phyloP scores from a whole-genome alignment of 1,284 basidiomycete genomes.

The Apiotrichum sp. region DNA sequence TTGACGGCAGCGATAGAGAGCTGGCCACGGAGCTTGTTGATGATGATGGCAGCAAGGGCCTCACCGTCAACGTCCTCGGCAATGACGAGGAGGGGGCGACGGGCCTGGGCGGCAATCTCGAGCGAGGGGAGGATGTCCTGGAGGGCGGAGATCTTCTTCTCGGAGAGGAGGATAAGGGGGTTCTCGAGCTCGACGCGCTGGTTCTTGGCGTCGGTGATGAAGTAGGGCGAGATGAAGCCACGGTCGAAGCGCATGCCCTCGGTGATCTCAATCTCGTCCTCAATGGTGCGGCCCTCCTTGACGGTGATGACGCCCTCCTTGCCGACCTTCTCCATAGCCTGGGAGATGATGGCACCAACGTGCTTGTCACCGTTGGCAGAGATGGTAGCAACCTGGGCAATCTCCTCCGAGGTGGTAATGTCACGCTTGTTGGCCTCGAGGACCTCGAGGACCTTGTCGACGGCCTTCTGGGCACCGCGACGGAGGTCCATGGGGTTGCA shows the following conservation, averaged over 20 bases:
- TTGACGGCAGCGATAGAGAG: constrained; percentile 89
- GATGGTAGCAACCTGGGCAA: constrained; percentile 92
- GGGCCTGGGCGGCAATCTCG: constrained; percentile 82
- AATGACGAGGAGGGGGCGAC: constrained; percentile 90
- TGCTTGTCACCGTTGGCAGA: constrained; percentile 95
- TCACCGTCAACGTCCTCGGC: constrained; percentile 98
- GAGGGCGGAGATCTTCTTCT: constrained; percentile 95
- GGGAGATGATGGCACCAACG: constrained; percentile 93
- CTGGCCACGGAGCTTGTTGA: constrained; percentile 98
- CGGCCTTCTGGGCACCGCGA: constrained; percentile 90
- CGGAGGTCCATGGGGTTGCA: constrained; percentile 99
- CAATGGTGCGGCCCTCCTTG: constrained; percentile 95
- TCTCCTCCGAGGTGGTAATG: constrained; percentile 95
- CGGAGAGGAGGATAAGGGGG: constrained; percentile 83
- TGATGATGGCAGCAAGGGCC: constrained; percentile 91
- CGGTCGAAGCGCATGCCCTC: constrained; percentile 99
- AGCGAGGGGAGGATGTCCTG: constrained; percentile 94
- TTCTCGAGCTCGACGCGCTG: constrained; percentile 98
- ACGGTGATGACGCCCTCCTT: constrained; percentile 99
- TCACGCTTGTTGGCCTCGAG: constrained; percentile 84
- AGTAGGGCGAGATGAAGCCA: constrained; percentile 97
- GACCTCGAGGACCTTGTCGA: constrained; percentile 90
- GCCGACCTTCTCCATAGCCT: constrained; percentile 99
- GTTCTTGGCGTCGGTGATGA: constrained; percentile 95
- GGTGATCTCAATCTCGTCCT: constrained; percentile 98